phyloP scores from a whole-genome alignment of 2,329 filamentous ascomycete genomes.

The Verticillium nubilum region DNA sequence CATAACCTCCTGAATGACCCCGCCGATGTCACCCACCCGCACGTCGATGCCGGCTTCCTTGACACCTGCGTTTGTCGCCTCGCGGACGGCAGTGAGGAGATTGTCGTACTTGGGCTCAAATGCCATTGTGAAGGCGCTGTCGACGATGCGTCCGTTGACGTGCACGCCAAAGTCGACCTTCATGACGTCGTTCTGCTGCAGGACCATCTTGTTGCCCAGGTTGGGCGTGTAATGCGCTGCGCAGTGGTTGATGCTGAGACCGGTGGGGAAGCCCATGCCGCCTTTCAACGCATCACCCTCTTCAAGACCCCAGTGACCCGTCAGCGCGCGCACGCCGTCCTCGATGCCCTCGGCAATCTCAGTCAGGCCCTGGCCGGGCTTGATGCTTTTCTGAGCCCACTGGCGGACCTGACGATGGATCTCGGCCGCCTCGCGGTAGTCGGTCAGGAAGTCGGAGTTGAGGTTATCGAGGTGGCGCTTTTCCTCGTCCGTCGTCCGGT shows the following conservation, averaged over 20 bases:
- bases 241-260: constrained; percentile 77
- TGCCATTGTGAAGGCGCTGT: constrained; percentile 74
- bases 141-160: constrained; percentile 73
- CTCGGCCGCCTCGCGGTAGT: constrained; percentile 82
- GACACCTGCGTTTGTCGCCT: constrained; percentile 74
- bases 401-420: constrained; percentile 83
- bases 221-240: constrained; percentile 87
- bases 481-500: constrained; percentile 78
- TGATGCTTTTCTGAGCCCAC: constrained; percentile 75
- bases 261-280: constrained; percentile 83
- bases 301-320: constrained; percentile 69
- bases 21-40: constrained; percentile 67
- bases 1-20: constrained; percentile 69
- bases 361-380: constrained; percentile 73
- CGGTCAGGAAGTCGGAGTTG: constrained; percentile 61
- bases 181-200: constrained; percentile 70
- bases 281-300: constrained; percentile 74
- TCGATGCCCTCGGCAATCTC: constrained; percentile 87
- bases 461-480: constrained; percentile 72
- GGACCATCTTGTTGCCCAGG: constrained; percentile 72
- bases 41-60: constrained; percentile 76
- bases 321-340: constrained; percentile 70
- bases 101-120: constrained; percentile 73
- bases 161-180: constrained; percentile 82
- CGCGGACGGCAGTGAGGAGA: constrained; percentile 66